Base-by-base conservation (phyloP, 139 green algal species). In the Chlorokybus atmophyticus region DNA sequence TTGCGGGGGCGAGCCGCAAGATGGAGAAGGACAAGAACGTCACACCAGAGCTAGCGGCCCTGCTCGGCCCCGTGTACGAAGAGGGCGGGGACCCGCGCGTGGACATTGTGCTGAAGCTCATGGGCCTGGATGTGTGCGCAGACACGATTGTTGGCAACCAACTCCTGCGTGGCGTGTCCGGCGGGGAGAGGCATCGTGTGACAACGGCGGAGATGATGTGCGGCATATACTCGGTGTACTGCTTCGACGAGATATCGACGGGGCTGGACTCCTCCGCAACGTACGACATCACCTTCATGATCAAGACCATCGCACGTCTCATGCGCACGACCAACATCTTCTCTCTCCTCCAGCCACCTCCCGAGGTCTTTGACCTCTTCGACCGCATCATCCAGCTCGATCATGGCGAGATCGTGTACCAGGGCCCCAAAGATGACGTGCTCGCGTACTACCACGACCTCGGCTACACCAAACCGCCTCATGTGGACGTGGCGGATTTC, bases 161-260 rank as follows among this genome's bases (percentile, higher is more conserved):
- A 24, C 29, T 68, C 19, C 19, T 32, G 6, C 28, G 40, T 1
- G 63, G 63, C 6, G 52, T 71, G 5, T 65, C 55, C 4, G 63
- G 63, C 8, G 63, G 63, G 3, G 57, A 80, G 55, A 44, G 38
- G 38, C 14, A 44, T 23, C 38, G 38, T 44, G 38, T 44, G 14
- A 44, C 38, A 23, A 44, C 38, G 14, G 38, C 14, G 14, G 38
- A 44, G 38, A 23, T 14, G 14, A 17, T 44, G 14, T n/a, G n/a
- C n/a, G n/a, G n/a, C n/a, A n/a, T 14, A 23, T 44, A 23, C 38
- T 14, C 14, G 17, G 38, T 44, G 38, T 17, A 44, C 7, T 51
- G 59, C 17, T 32, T 66, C 49, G 59, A 60, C 50, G 59, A 67
- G 52, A 67, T 60, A 23, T 60, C 59, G 6, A 67, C 59, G 24